Conservation (phyloP, 78 protist genomes). For the Tieghemostelium lacteum region DNA sequence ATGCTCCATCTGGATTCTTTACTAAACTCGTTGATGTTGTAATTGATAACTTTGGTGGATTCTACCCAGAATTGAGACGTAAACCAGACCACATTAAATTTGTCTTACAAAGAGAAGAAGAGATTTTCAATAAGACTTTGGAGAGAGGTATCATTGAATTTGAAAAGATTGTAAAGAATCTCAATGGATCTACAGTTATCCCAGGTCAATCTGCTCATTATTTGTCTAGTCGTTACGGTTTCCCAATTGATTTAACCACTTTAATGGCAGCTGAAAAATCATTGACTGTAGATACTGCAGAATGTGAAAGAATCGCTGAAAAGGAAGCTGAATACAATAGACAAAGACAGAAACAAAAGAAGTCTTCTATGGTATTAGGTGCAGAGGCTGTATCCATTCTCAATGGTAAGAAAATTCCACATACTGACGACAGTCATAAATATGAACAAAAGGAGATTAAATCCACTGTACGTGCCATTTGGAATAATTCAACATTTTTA, state of each 20-base stretch:
- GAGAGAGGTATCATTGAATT: conserved; percentile 86
- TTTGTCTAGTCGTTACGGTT: conserved; percentile 96
- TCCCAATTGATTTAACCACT: conserved; percentile 95
- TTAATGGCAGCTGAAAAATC: conserved; percentile 96
- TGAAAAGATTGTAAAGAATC: conserved; percentile 53
- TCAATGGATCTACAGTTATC: conserved; percentile 25
- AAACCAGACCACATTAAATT: conserved; percentile 24
- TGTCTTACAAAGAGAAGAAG: conserved; percentile 93
- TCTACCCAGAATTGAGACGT: conserved; percentile 91
- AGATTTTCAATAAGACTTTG: conserved; percentile 77
- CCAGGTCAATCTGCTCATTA: conserved; percentile 86
- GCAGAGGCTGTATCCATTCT: conserved; percentile 69
- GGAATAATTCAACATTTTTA: conserved; percentile 79
- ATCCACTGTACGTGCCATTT: conserved; percentile 88
- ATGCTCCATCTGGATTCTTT: conserved; percentile 93
- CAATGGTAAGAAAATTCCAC: conserved; percentile 24
- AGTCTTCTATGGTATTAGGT: conserved; percentile 17
- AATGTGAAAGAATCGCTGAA: conserved; percentile 69
- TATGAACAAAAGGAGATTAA: conserved; percentile 60
- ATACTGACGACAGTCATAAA: conserved; percentile 92
- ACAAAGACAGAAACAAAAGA: conserved; percentile 71
- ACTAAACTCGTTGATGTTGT: conserved; percentile 86
- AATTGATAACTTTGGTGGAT: conserved; percentile 80
- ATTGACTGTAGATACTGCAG: conserved; percentile 85
- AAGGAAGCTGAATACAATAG: conserved; percentile 65